Percentiles rank a stretch among this genome's conserved stretches.
Conservation (phyloP, 805 yeast species). For the Lipomyces kockii region DNA sequence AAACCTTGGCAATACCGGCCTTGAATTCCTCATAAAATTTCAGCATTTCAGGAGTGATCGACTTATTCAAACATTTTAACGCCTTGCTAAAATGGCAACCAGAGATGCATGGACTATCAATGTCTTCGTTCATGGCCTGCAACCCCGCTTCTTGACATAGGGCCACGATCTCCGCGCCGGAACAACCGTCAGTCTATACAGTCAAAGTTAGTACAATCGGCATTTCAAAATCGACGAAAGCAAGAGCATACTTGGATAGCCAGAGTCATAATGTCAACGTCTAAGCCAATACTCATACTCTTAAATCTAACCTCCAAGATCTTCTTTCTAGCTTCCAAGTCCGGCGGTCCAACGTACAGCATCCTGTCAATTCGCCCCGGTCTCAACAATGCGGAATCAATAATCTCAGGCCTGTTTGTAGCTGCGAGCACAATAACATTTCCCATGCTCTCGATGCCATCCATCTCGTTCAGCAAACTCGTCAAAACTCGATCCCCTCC, state of each 20-base stretch:
- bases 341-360: constrained; percentile 92
- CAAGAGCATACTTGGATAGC: neutral
- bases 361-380: constrained; percentile 97
- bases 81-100: constrained; percentile 75
- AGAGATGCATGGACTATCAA: constrained; percentile 58
- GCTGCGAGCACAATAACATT: constrained; percentile 97
- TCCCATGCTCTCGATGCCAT: constrained; percentile 92
- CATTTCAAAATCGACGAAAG: neutral
- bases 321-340: constrained; percentile 74
- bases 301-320: constrained; percentile 72
- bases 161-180: constrained; percentile 94
- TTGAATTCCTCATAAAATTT: constrained; percentile 65
- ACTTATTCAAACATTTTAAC: constrained; percentile 66
- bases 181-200: constrained; percentile 76
- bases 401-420: constrained; percentile 91
- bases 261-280: constrained; percentile 56
- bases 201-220: neutral
- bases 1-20: constrained; percentile 28
- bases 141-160: constrained; percentile 95
- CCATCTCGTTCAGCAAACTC: constrained; percentile 89
- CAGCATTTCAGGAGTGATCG: constrained; percentile 86
- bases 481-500: constrained; percentile 85
- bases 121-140: constrained; percentile 85
- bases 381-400: constrained; percentile 89
- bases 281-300: constrained; percentile 61